Percentiles rank a stretch among this genome's conserved stretches.
phyloP scores from a whole-genome alignment of 176 grass and related monocot genomes.

The barley (Hordeum vulgare) region DNA sequence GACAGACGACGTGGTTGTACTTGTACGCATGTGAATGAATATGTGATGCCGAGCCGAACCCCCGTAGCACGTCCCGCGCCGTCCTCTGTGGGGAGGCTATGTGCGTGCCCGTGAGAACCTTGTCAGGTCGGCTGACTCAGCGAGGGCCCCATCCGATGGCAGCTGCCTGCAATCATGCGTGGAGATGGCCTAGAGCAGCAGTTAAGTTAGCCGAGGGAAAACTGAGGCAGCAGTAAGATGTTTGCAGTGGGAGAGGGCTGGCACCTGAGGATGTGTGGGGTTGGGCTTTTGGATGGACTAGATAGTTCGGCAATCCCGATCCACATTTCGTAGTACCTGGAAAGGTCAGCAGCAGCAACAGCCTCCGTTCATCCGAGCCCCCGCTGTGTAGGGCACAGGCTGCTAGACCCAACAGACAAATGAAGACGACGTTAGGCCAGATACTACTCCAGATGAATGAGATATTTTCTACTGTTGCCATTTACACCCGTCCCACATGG shows the following conservation, averaged over 20 bases:
- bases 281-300: not conserved
- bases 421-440: conserved; percentile 14
- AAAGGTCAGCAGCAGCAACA: not conserved
- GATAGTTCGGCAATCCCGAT: conserved; percentile 14
- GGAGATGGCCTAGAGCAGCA: not conserved
- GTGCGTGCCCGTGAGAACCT: not conserved
- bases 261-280: not conserved
- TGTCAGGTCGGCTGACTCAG: not conserved
- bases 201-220: no score
- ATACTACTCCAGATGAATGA: not conserved
- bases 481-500: not conserved
- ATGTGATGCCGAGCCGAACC: not conserved
- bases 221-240: not conserved
- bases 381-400: not conserved
- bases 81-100: not conserved
- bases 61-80: not conserved
- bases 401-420: not conserved
- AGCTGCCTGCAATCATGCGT: not conserved
- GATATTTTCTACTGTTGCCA: not conserved
- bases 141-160: not conserved
- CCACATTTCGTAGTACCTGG: conserved; percentile 8
- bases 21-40: not conserved
- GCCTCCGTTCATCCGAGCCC: not conserved
- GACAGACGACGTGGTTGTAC: no score
- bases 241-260: not conserved